phyloP scores from a whole-genome alignment of 257 asterid genomes.

The Plantago elongata region DNA sequence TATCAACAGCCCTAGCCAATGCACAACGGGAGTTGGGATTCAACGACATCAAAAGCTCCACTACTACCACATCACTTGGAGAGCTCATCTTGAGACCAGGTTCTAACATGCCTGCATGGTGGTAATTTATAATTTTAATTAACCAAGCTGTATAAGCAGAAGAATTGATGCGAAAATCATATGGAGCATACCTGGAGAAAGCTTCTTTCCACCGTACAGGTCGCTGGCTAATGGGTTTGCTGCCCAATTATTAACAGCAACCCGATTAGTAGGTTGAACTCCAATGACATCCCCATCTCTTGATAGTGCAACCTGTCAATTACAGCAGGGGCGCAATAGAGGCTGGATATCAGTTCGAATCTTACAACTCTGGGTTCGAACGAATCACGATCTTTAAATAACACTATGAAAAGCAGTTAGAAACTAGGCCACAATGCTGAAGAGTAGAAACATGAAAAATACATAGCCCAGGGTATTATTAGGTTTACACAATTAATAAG shows the following conservation, averaged over 20 bases:
- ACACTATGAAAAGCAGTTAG: not conserved
- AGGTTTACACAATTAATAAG: too few species aligned
- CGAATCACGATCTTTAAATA: not conserved
- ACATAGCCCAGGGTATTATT: not conserved
- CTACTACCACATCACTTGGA: slow-evolving; percentile 38
- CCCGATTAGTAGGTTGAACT: slow-evolving; percentile 72
- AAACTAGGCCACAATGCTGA: not conserved
- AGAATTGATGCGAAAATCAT: not conserved
- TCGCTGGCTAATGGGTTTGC: slow-evolving; percentile 74
- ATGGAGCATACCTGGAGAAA: slow-evolving; percentile 58
- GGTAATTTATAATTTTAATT: slow-evolving; percentile 6
- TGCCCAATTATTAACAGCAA: slow-evolving; percentile 85
- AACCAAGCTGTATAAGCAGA: not conserved
- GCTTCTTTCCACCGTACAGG: slow-evolving; percentile 56
- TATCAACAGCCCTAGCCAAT: slow-evolving; percentile 46
- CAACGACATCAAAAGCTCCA: slow-evolving; percentile 68
- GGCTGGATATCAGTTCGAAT: slow-evolving; percentile 3
- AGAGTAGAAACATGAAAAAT: not conserved
- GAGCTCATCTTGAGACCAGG: slow-evolving; percentile 51
- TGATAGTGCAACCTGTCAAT: slow-evolving; percentile 55
- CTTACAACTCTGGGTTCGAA: slow-evolving; percentile 3
- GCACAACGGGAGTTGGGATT: slow-evolving; percentile 58
- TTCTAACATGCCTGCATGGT: slow-evolving; percentile 62
- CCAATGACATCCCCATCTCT: slow-evolving; percentile 53
- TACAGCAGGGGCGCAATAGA: not conserved